phyloP scores from a whole-genome alignment of 257 asterid species.

The Petrea volubilis region DNA sequence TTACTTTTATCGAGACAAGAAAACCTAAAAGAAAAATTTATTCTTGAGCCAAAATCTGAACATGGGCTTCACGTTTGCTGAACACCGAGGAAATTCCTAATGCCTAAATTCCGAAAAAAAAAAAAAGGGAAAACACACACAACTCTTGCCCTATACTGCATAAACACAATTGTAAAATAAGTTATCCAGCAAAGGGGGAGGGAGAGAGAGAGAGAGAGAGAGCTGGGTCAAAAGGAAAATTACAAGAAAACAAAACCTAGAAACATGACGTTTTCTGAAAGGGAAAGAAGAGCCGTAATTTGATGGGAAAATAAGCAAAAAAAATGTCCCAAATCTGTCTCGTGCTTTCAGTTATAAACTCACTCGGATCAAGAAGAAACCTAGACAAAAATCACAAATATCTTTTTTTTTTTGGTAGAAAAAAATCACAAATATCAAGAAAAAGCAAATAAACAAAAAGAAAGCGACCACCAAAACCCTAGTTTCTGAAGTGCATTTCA shows the following conservation, averaged over 20 bases:
- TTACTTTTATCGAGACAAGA: neutral
- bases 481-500: neutral
- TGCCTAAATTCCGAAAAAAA: neutral
- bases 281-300: conserved; percentile 23
- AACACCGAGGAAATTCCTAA: neutral
- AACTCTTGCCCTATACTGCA: neutral
- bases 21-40: neutral
- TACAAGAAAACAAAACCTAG: neutral
- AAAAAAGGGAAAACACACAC: neutral
- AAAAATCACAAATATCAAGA: neutral
- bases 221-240: neutral
- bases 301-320: neutral
- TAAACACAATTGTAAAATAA: neutral
- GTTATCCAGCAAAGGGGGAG: neutral
- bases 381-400: neutral
- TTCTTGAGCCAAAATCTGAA: neutral
- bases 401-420: too few relatives aligned
- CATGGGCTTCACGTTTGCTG: neutral
- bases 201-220: neutral
- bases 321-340: neutral
- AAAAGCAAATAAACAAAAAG: neutral
- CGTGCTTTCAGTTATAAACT: neutral
- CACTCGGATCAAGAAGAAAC: neutral
- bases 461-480: conserved; percentile 17
- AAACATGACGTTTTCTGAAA: neutral